Evolutionary conservation across 2,329 filamentous ascomycete genomes (phyloP).

Genomic region (Chaetomium sp.): DNA sequence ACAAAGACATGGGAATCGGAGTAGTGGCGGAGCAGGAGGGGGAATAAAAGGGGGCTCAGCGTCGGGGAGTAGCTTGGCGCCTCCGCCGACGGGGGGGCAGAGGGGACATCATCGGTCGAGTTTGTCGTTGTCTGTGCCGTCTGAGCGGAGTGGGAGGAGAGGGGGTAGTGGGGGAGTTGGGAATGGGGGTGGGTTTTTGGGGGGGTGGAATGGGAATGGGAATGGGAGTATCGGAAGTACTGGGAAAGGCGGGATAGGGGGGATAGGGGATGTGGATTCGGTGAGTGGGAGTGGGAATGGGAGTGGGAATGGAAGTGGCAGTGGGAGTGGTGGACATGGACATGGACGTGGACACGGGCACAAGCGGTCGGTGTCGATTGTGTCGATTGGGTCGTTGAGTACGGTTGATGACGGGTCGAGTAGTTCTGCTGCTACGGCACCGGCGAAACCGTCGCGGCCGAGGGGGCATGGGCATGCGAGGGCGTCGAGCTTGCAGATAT

Average conservation of each 20-base stretch:
- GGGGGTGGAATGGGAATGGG: conserved; percentile 5
- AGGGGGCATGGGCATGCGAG: conserved; percentile 71
- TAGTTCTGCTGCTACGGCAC: conserved; percentile 24
- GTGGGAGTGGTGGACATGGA: neutral
- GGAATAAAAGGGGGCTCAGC: neutral
- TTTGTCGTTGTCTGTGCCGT: conserved; percentile 55
- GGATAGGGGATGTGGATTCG: neutral
- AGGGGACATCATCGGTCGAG: conserved; percentile 57
- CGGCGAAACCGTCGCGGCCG: conserved; percentile 43
- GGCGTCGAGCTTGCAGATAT: conserved; percentile 75
- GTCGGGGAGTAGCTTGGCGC: conserved; percentile 35
- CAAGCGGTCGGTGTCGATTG: conserved; percentile 72
- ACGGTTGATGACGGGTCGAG: conserved; percentile 40
- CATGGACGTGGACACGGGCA: conserved; percentile 49
- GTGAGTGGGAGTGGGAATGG: conserved; percentile 3
- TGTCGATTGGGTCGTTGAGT: conserved; percentile 61
- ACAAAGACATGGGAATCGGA: no score
- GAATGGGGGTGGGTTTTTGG: neutral
- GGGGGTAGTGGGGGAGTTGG: conserved; percentile 28
- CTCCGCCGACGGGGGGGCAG: conserved; percentile 35
- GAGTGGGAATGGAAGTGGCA: conserved; percentile 11
- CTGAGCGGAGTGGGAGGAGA: conserved; percentile 35
- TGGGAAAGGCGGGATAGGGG: neutral
- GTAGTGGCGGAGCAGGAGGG: no score
- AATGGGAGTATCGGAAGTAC: conserved; percentile 13